Evolutionary conservation across 2,329 filamentous ascomycete species (phyloP).

Genomic region (Annulohypoxylon truncatum): DNA sequence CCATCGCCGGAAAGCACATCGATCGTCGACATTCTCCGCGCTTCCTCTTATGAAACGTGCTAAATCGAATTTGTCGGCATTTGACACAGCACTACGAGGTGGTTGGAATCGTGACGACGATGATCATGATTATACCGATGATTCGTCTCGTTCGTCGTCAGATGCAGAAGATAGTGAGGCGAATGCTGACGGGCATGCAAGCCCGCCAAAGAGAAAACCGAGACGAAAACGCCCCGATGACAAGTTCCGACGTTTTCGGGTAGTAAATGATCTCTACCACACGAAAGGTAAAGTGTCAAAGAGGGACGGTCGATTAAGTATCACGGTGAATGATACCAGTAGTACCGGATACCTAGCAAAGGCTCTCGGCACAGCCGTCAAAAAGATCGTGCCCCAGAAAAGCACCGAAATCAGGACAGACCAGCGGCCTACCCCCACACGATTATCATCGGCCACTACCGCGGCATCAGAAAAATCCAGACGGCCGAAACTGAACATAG

Average conservation of each 20-base stretch:
- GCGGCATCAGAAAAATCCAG: conserved; percentile 48
- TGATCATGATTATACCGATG: conserved; percentile 6
- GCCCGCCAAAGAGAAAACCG: conserved; percentile 21
- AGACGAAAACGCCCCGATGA: conserved; percentile 41
- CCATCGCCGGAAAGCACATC: conserved; percentile 23
- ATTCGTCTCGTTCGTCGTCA: conserved; percentile 40
- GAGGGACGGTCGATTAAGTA: conserved; percentile 76
- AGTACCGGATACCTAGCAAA: conserved; percentile 80
- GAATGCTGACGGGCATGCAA: conserved; percentile 1
- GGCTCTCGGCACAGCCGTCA: conserved; percentile 73
- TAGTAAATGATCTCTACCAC: conserved; percentile 73
- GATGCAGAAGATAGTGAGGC: conserved; percentile 32
- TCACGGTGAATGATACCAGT: conserved; percentile 77
- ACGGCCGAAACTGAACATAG: conserved; percentile 75
- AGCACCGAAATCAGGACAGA: conserved; percentile 41
- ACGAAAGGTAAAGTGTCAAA: conserved; percentile 74
- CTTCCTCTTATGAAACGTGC: conserved; percentile 40
- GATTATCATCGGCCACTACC: conserved; percentile 50
- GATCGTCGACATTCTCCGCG: conserved; percentile 26
- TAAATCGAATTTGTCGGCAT: conserved; percentile 40
- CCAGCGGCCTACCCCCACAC: conserved; percentile 32
- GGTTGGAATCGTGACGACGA: conserved; percentile 11
- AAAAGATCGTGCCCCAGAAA: conserved; percentile 62
- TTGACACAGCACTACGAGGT: conserved; percentile 29
- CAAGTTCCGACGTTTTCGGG: conserved; percentile 65